Base-by-base conservation (phyloP, 2,329 filamentous ascomycete genomes). In the Colletotrichum sp. region DNA sequence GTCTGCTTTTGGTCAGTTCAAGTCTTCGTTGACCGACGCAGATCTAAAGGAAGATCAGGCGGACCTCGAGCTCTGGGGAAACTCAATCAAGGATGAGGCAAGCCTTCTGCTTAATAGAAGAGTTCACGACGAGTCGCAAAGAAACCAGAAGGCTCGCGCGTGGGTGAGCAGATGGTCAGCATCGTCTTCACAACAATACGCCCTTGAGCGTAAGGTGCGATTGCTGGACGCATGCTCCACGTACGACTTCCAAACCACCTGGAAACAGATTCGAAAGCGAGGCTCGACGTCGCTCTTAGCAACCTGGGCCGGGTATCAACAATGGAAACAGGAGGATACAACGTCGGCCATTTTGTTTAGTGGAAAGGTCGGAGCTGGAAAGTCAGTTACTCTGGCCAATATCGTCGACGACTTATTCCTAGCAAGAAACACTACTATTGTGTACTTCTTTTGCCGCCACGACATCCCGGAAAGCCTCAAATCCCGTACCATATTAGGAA, bases 381-480 rank as follows among this genome's bases (percentile, higher is more conserved):
- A 52, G 44, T 52, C 44, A 7, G 44, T 52, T 0, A 7, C 0
- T 0, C 0, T 52, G n/a, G 44, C 44, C 0, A 52, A 52, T 2
- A 21, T 52, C 0, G 4, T 52, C 1, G 44, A 52, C 6, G 44
- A 52, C 12, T 7, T 21, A 2, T 7, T 1, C 0, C 1, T 21
- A 0, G 0, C 3, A 7, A 0, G 3, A 7, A 0, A 49, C 3
- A 1, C 5, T 4, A 7, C 1, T 3, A 1, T 49, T 1, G 18
- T 49, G 1, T 49, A 21, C 10, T 49, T 49, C 6, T 49, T 49
- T 13, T 49, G 44, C 10, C 44, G 44, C 2, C 44, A 49, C 3
- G 44, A 49, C 0, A 7, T 21, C 10, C 18, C 10, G 1, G 3
- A 21, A 7, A 49, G 44, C 2, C 44, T 49, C 3, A 13, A 1